These are phyloP conservation scores for Capsicum baccatum DNA, from an alignment of 257 asterid genomes.

Conservation along the genomic window DNA sequence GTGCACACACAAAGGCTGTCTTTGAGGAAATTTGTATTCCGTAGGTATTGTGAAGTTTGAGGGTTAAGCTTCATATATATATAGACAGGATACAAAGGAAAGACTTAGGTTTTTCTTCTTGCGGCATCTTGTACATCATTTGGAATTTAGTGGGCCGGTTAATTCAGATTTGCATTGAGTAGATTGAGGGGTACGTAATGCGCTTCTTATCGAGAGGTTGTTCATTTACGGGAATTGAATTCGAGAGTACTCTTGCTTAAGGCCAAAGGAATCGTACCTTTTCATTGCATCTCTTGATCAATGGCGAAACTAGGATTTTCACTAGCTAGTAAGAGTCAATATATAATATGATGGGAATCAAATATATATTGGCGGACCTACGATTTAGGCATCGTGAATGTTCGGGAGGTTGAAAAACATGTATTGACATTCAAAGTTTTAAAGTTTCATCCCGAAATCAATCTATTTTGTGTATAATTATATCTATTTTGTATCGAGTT, in stretches of 20 bases:
- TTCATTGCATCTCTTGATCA: background rate
- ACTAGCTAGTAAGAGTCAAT: background rate
- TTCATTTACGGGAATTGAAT: background rate
- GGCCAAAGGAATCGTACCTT: background rate
- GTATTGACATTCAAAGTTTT: too few relatives aligned
- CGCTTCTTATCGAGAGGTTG: background rate
- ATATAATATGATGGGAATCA: background rate
- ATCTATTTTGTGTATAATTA: too few relatives aligned
- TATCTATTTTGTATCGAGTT: too few relatives aligned
- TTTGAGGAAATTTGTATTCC: background rate
- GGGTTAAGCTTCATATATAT: constrained; percentile 27
- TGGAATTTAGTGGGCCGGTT: background rate
- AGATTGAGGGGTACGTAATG: background rate
- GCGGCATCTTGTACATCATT: background rate
- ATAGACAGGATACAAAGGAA: constrained; percentile 21
- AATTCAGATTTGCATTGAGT: background rate
- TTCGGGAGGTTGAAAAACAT: too few relatives aligned
- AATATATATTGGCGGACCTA: background rate
- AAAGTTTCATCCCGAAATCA: too few relatives aligned
- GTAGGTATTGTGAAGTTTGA: background rate
- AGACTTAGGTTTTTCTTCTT: background rate
- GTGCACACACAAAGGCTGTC: constrained; percentile 21
- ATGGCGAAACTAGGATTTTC: background rate
- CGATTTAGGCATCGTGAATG: too few relatives aligned
- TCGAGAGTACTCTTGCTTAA: background rate